Evolutionary conservation across 257 asterid genomes (phyloP).

Genomic region (Schizonepeta tenuifolia): DNA sequence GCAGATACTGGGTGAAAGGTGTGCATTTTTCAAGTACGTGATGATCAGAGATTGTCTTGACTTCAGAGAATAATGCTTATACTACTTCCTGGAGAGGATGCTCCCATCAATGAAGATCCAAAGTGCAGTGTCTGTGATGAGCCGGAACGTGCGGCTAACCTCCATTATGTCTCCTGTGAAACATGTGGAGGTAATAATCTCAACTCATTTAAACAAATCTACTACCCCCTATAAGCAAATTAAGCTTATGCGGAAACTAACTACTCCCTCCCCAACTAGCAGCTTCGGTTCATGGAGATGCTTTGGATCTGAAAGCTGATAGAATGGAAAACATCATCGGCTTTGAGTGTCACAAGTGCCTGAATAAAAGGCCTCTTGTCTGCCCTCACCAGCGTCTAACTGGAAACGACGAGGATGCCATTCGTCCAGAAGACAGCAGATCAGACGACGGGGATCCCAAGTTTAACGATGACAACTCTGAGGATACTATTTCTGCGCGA

Average conservation of each 20-base stretch:
- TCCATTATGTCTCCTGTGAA: constrained; percentile 71
- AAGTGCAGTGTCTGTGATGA: constrained; percentile 73
- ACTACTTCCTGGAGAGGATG: constrained; percentile 49
- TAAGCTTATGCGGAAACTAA: no score
- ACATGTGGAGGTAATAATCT: constrained; percentile 71
- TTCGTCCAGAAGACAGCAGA: no score
- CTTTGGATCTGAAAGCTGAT: constrained; percentile 61
- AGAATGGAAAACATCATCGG: constrained; percentile 60
- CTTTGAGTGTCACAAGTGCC: constrained; percentile 82
- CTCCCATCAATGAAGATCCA: constrained; percentile 41
- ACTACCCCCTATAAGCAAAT: no score
- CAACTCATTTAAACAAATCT: no score
- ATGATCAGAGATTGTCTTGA: constrained; percentile 56
- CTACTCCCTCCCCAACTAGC: constrained; percentile 28
- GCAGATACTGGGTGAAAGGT: constrained; percentile 77
- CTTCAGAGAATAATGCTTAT: constrained; percentile 57
- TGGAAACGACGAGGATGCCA: no score
- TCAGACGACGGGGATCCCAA: no score
- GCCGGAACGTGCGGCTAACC: constrained; percentile 49
- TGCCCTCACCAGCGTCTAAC: constrained; percentile 50
- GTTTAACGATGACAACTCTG: no score
- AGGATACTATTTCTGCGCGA: no score
- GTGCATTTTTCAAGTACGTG: constrained; percentile 36
- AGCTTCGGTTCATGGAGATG: constrained; percentile 93
- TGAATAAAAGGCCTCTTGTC: constrained; percentile 54